A percentile compares a stretch with the other conserved stretches of the same genome.
phyloP scores from a whole-genome alignment of 768 basidiomycete genomes.

The Mycena latifolia region DNA sequence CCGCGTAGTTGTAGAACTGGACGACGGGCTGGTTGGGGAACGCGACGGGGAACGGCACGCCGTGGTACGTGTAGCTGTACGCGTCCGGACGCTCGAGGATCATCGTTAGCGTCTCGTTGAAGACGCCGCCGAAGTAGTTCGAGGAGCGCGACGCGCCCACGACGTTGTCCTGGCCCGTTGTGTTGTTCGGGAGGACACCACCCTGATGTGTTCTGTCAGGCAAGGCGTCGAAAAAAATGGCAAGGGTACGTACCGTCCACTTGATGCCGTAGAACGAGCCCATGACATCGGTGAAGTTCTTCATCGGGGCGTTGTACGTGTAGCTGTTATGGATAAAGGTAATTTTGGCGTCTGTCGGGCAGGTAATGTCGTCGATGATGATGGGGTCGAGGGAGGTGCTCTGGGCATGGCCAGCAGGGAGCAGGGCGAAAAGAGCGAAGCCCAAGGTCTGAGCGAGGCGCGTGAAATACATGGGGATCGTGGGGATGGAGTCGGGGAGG shows the following conservation, averaged over 20 bases:
- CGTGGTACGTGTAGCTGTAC: conserved; percentile 1
- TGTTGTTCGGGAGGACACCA: conserved; percentile 6
- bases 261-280: conserved; percentile 27
- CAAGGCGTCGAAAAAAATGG: too few species aligned
- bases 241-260: conserved; percentile 20
- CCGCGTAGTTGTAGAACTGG: conserved; percentile 23
- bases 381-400: too few species aligned
- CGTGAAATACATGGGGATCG: too few species aligned
- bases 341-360: too few species aligned
- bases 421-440: too few species aligned
- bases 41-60: conserved; percentile 13
- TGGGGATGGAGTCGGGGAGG: too few species aligned
- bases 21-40: not conserved
- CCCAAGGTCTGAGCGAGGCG: too few species aligned
- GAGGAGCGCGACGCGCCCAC: conserved; percentile 26
- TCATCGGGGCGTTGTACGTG: conserved; percentile 10
- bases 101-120: conserved; percentile 14
- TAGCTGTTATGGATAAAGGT: conserved; percentile 12
- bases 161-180: conserved; percentile 27
- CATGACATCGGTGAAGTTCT: conserved; percentile 23
- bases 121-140: not conserved
- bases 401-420: too few species aligned
- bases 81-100: not conserved
- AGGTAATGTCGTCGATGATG: too few species aligned
- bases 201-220: not conserved